These are phyloP conservation scores for Raffaelea ambrosiae DNA, from an alignment of 2,329 filamentous ascomycete genomes.

Conservation along the genomic window DNA sequence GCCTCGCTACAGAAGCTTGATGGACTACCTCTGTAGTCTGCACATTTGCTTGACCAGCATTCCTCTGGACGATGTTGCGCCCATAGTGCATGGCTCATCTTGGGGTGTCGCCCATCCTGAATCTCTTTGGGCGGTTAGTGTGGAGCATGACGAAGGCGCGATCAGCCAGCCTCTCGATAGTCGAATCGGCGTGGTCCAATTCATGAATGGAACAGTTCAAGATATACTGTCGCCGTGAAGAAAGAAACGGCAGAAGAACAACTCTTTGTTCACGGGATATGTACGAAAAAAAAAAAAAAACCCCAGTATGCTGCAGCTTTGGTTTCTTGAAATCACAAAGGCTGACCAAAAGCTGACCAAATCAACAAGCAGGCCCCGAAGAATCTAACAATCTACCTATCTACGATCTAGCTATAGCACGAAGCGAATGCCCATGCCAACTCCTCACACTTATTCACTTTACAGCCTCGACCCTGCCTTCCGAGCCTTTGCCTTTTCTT, in stretches of 20 bases:
- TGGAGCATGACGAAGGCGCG: slow-evolving; percentile 10
- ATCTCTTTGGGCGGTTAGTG: slow-evolving; percentile 6
- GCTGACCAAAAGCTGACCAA: no score
- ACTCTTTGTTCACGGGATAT: no score
- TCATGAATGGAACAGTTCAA: slow-evolving; percentile 3
- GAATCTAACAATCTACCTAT: no score
- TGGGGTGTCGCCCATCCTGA: not conserved
- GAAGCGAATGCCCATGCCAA: no score
- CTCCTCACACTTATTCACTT: not conserved
- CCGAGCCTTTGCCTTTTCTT: slow-evolving; percentile 35
- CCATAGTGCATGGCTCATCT: not conserved
- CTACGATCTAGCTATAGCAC: no score
- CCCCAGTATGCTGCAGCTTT: no score
- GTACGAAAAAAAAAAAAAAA: no score
- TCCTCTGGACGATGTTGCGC: not conserved
- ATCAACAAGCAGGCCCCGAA: no score
- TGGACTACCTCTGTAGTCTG: slow-evolving; percentile 11
- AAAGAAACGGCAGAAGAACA: no score
- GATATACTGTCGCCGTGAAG: slow-evolving; percentile 2
- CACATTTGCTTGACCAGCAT: slow-evolving; percentile 9
- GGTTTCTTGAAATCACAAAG: no score
- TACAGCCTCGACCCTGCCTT: slow-evolving; percentile 6
- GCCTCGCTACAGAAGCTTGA: slow-evolving; percentile 9
- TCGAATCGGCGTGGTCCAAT: slow-evolving; percentile 3
- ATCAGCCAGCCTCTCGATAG: not conserved